phyloP scores from a whole-genome alignment of 768 basidiomycete genomes.

The Gymnopilus dilepis region DNA sequence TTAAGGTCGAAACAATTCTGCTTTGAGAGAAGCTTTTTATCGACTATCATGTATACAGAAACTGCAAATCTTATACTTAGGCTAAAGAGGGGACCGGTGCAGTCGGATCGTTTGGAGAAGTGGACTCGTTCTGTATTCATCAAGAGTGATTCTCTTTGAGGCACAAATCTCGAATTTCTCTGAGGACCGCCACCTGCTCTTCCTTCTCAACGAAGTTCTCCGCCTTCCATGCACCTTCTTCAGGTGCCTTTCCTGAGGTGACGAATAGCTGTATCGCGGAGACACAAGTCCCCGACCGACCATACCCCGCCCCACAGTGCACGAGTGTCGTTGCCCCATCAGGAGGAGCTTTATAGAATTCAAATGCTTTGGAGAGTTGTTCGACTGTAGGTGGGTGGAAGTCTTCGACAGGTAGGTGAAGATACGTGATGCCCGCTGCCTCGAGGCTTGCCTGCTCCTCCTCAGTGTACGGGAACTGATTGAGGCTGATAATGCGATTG shows the following conservation, averaged over 20 bases:
- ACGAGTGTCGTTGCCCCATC: not conserved
- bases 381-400: not conserved
- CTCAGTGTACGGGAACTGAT: not conserved
- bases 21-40: too few species aligned
- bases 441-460: not conserved
- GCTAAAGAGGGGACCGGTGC: too few species aligned
- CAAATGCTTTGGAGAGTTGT: not conserved
- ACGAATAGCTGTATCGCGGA: not conserved
- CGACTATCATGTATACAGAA: too few species aligned
- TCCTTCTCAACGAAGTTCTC: not conserved
- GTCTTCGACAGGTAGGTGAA: not conserved
- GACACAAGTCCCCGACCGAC: not conserved
- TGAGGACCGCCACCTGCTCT: not conserved
- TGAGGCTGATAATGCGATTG: slow-evolving; percentile 3
- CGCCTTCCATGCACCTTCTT: not conserved
- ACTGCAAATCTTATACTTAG: too few species aligned
- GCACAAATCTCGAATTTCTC: not conserved
- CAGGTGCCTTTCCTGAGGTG: not conserved
- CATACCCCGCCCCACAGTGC: not conserved
- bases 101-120: too few species aligned
- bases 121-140: too few species aligned
- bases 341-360: not conserved
- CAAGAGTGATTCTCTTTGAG: not conserved
- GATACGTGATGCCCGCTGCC: not conserved
- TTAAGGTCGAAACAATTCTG: too few species aligned